Evolutionary conservation across 768 basidiomycete genomes (phyloP).

Genomic region (Dentipellis fragilis): DNA sequence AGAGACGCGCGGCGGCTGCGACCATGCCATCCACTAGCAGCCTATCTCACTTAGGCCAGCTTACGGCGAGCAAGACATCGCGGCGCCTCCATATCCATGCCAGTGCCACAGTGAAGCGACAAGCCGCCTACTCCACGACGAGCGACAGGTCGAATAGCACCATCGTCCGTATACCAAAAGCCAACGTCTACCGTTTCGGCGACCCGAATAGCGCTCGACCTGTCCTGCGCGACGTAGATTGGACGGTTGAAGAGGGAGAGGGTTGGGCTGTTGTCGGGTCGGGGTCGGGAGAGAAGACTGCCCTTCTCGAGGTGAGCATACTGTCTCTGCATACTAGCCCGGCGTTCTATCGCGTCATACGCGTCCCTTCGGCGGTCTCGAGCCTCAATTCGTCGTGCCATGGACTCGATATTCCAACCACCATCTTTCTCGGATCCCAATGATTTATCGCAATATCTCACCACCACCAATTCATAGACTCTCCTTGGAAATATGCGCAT

Average conservation of each 20-base stretch:
- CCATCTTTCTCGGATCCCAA: not conserved
- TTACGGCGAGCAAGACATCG: too few species aligned
- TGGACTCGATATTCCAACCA: not conserved
- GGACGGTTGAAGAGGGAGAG: conserved; percentile 52
- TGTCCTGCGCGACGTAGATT: conserved; percentile 42
- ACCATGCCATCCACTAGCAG: too few species aligned
- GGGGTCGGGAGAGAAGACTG: conserved; percentile 50
- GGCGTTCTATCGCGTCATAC: not conserved
- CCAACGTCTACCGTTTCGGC: conserved; percentile 52
- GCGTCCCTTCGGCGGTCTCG: not conserved
- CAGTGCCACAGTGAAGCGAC: too few species aligned
- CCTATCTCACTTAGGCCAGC: too few species aligned
- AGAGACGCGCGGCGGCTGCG: too few species aligned
- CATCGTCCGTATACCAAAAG: conserved; percentile 26
- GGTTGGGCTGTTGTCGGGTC: conserved; percentile 72
- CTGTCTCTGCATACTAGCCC: not conserved
- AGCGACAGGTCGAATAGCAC: not conserved
- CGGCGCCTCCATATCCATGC: too few species aligned
- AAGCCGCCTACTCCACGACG: not conserved
- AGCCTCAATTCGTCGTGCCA: too few species aligned
- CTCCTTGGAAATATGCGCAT: conserved; percentile 66
- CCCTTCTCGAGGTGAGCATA: conserved; percentile 50
- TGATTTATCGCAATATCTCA: too few species aligned
- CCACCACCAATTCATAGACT: conserved; percentile 28
- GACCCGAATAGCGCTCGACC: conserved; percentile 35